Evolutionary conservation across 441 rosid genomes (phyloP), one percentile per base, ranked within the genome.

Genomic region (Francoa sonchifolia): DNA sequence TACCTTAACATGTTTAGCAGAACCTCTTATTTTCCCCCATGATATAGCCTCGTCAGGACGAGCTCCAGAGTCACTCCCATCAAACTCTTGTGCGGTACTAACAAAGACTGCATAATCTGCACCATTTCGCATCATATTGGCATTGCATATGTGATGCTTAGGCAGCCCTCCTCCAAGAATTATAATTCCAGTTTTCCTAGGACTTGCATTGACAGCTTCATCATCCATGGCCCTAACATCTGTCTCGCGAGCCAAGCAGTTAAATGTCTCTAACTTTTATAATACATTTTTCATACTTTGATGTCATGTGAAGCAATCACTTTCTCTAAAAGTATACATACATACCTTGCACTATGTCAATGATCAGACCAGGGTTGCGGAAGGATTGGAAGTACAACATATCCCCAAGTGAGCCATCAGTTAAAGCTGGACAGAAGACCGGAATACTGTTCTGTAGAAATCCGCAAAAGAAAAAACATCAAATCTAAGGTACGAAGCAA

Each of bases 121-220:
- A 55, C 98, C 98, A 53, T 85, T 89, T 22, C 94, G 86, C 96
- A 89, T 85, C 98, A 89, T 82, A 57, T 79, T 89, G 50, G 98
- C 98, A 54, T 89, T 84, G 67, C 92, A 85, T 28, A 89, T 79
- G 54, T 89, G 98, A 66, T 89, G 98, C 67, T 89, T 89, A 0
- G 94, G 94, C 44, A 85, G 47, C 2, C 98, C 96, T 0, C 98
- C 95, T 54, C 92, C 98, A 35, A 89, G 79, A 52, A 85, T 69
- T 44, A 89, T 73, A 72, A 82, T 69, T 39, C 97, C 95, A 9
- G 93, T 76, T 50, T 85, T 85, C 52, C 83, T 76, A 17, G 81
- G 86, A 58, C 18, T 47, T 9, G 83, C 89, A 74, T 76, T 82
- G 46, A 78, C 95, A 35, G 93, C 83, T 69, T 85, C 89, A 1